These are phyloP conservation scores for Citrus trifoliata DNA, from an alignment of 345 rosid species.

Conservation along the genomic window DNA sequence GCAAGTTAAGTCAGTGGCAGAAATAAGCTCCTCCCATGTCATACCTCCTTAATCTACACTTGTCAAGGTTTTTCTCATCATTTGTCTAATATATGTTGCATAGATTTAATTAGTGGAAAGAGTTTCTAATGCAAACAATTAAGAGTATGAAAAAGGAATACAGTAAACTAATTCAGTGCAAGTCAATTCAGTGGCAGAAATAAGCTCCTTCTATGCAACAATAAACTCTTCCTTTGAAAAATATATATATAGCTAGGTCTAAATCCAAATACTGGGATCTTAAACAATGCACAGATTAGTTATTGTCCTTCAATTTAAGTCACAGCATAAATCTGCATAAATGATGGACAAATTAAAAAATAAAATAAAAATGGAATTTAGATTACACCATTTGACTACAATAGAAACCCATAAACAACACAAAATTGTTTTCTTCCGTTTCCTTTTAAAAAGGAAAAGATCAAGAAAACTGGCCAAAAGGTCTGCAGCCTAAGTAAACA, in stretches of 20 bases:
- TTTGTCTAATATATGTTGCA: background rate
- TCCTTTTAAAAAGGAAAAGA: background rate
- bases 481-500: background rate
- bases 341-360: background rate
- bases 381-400: background rate
- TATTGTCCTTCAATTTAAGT: background rate
- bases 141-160: background rate
- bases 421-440: background rate
- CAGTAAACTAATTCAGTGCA: background rate
- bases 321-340: background rate
- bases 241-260: background rate
- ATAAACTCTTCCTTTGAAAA: background rate
- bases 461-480: background rate
- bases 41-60: background rate
- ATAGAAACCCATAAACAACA: background rate
- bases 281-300: background rate
- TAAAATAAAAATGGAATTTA: background rate
- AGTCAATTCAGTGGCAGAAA: background rate
- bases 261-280: background rate
- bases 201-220: background rate
- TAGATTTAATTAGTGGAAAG: background rate
- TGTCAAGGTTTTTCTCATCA: background rate
- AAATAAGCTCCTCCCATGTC: background rate
- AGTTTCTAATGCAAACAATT: background rate
- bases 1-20: background rate